Percentiles rank a stretch among this genome's conserved stretches.
Conservation (phyloP, 2,329 filamentous ascomycete species). For the Colletotrichum sp. region DNA sequence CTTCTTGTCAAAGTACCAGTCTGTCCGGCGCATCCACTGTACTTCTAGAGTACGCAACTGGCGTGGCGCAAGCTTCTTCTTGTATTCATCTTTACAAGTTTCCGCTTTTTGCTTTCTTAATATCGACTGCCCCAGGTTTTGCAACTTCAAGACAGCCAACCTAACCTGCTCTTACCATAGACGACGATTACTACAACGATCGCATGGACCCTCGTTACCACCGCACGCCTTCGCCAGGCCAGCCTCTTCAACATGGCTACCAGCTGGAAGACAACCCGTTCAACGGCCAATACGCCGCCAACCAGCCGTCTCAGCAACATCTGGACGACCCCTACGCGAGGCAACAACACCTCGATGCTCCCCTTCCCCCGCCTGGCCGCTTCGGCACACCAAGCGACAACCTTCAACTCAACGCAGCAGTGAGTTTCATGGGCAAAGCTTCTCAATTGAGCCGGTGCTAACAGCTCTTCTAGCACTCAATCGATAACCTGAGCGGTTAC, state of each 20-base stretch:
- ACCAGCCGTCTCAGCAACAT: slow-evolving; percentile 49
- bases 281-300: slow-evolving; percentile 28
- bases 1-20: neutral
- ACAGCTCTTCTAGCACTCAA: slow-evolving; percentile 48
- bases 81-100: neutral
- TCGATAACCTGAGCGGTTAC: slow-evolving; percentile 48
- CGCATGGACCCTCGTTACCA: slow-evolving; percentile 62
- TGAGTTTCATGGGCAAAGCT: slow-evolving; percentile 49
- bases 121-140: neutral
- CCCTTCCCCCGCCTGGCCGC: slow-evolving; percentile 32
- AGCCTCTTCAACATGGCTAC: slow-evolving; percentile 76
- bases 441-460: neutral
- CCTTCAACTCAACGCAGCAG: slow-evolving; percentile 83
- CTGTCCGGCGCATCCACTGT: neutral
- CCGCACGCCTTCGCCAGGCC: slow-evolving; percentile 78
- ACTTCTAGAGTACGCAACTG: slow-evolving; percentile 6
- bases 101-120: slow-evolving; percentile 3
- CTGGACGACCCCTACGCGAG: slow-evolving; percentile 73
- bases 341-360: slow-evolving; percentile 30
- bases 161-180: slow-evolving; percentile 36
- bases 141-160: neutral
- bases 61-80: slow-evolving; percentile 9
- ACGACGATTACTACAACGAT: slow-evolving; percentile 66
- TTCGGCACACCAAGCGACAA: slow-evolving; percentile 72
- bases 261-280: slow-evolving; percentile 83